Base-by-base conservation (phyloP, 192 early-diverging fungal species). In the Coemansia interrupta region DNA sequence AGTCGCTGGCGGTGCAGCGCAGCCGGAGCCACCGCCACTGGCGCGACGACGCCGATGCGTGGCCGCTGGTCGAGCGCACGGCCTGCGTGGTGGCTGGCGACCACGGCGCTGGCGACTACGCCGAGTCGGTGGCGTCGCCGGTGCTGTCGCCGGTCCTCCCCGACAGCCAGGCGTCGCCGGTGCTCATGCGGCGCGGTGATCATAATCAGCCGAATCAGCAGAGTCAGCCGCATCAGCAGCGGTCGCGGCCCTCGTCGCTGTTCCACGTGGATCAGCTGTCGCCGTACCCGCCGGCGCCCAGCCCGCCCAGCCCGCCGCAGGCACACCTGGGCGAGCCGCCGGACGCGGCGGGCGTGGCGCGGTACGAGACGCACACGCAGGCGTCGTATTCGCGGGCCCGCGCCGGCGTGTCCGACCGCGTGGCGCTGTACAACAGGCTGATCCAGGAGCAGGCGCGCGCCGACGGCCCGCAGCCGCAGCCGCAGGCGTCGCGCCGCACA, bases 261-360 rank as follows among this genome's bases (percentile, higher is more conserved):
- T 56, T 63, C n/a, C 61, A 63, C 28, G 44, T 55, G 3, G 52
- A 47, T 36, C 29, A 54, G 46, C 28, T 56, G 5, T 55, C 61
- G 61, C 61, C 61, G 13, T 63, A 63, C 36, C 61, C 61, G 41
- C 61, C 61, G 13, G 52, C 61, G 19, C 61, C 61, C 30, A 22
- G 18, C 38, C 40, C 26, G 51, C 53, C 36, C 11, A 40, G 39
- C 57, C 46, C 45, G 17, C 57, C 57, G 28, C 30, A 4, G 57
- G 48, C 52, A 8, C 59, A 61, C 38, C 13, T 18, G 8, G 5
- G 9, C 22, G 46, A 47, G 46, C 46, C 7, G 41, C 48, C 38
- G 17, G 38, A 29, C 17, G 13, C 38, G 13, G 38, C 32, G 17
- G 23, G 5, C 19, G 32, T 3, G 40, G 8, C 61, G 4, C 61